Base-by-base conservation (phyloP, 148 eudicot species). In the Simmondsia chinensis region DNA sequence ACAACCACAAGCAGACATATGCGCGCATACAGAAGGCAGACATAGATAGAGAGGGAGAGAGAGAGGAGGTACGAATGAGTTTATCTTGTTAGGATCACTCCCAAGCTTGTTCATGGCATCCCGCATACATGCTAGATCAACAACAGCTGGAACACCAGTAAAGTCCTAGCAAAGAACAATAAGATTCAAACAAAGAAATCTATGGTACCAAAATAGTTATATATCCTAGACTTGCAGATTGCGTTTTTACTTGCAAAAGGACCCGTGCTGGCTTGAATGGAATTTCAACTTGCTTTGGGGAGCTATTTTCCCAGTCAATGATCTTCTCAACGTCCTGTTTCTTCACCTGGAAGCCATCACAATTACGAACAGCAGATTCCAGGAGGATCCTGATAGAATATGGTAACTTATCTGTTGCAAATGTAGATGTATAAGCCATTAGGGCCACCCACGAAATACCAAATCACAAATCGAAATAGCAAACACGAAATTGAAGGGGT, bases 201-300 rank as follows among this genome's bases (percentile, higher is more conserved):
- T n/a, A n/a, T n/a, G n/a, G n/a, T n/a, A n/a, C n/a, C n/a, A n/a
- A n/a, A n/a, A n/a, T n/a, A n/a, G n/a, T n/a, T n/a, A n/a, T n/a
- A n/a, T n/a, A n/a, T n/a, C n/a, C n/a, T n/a, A n/a, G n/a, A n/a
- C n/a, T n/a, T n/a, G n/a, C n/a, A n/a, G n/a, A n/a, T n/a, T n/a
- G n/a, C n/a, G n/a, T n/a, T n/a, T n/a, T n/a, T n/a, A 83, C 97
- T 91, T 88, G 97, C 23, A 88, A 57, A 20, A 88, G 77, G 36
- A 88, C 97, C 61, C 97, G 97, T 32, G 91, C 91, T 70, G 97
- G 97, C 65, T 88, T 88, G 40, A 88, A 88, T 4, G 97, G 89
- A 20, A 88, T 88, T 56, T 88, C 97, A 57, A 88, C 97, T 42
- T 63, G 83, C 56, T 88, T 88, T 4, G 97, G 94, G 31, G 97